Percentiles rank a stretch among this genome's conserved stretches.
These are phyloP conservation scores for Avena sativa DNA, from an alignment of 176 grass and related monocot species.

Conservation along the genomic window DNA sequence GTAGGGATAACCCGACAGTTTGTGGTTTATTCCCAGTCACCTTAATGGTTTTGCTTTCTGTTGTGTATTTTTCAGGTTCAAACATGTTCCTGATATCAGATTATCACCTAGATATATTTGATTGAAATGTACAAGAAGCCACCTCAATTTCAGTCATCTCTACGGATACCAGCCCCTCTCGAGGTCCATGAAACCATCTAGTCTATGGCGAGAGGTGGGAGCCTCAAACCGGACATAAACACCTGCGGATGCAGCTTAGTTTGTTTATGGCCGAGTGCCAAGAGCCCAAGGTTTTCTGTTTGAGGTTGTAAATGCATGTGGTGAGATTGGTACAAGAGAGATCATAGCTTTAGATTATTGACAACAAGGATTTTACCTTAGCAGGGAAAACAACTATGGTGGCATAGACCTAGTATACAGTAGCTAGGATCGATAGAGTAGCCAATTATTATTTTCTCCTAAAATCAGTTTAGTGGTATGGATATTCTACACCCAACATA, in stretches of 20 bases:
- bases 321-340: not conserved
- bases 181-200: not conserved
- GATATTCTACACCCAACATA: constrained; percentile 11
- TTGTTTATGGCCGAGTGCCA: constrained; percentile 10
- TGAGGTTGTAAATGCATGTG: not conserved
- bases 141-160: not conserved
- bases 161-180: not conserved
- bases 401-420: not conserved
- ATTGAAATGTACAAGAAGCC: not conserved
- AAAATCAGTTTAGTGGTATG: not conserved
- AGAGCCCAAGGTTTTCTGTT: not conserved
- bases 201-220: not conserved
- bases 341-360: constrained; percentile 1
- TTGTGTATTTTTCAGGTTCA: not conserved
- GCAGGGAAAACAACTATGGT: too few species aligned
- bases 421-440: constrained; percentile 27
- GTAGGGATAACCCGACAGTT: not conserved
- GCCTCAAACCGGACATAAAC: not conserved
- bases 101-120: not conserved
- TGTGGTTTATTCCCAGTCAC: not conserved
- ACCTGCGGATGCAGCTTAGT: not conserved
- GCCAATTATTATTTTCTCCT: constrained; percentile 3
- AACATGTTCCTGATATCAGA: constrained; percentile 9
- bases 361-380: too few species aligned
- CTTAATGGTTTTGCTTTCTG: not conserved